phyloP scores from a whole-genome alignment of 23 red algal species.

The Agarophyton chilense region DNA sequence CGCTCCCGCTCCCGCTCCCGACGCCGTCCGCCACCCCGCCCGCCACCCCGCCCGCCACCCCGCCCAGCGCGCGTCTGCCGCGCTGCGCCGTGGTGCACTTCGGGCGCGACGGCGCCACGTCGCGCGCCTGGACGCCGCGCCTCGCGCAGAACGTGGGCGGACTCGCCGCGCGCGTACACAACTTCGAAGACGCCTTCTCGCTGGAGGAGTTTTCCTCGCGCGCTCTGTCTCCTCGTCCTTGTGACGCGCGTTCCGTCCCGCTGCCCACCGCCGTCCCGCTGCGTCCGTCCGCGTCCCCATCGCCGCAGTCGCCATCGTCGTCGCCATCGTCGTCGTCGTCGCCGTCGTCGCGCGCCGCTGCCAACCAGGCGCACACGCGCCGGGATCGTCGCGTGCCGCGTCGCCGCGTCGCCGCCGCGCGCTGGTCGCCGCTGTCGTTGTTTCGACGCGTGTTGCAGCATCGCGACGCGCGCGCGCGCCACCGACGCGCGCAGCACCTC shows the following conservation, averaged over 20 bases:
- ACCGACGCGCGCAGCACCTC: not conserved
- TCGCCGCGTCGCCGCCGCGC: not conserved
- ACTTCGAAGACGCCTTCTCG: slow-evolving; percentile 70
- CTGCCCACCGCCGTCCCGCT: not conserved
- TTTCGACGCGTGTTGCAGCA: not conserved
- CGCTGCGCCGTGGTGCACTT: slow-evolving; percentile 71
- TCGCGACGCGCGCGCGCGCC: not conserved
- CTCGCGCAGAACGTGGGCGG: slow-evolving; percentile 53
- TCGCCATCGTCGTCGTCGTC: not conserved
- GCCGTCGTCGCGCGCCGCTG: not conserved
- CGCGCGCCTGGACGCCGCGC: slow-evolving; percentile 37
- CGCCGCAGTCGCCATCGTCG: too few relatives aligned
- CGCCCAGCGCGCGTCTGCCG: slow-evolving; percentile 21
- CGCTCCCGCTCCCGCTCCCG: not conserved
- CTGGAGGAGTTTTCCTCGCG: slow-evolving; percentile 65
- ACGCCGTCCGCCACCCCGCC: not conserved
- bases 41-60: not conserved
- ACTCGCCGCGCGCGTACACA: slow-evolving; percentile 54
- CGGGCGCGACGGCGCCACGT: slow-evolving; percentile 40
- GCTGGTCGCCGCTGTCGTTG: not conserved
- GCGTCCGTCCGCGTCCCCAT: not conserved
- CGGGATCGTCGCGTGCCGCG: not conserved
- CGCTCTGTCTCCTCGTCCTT: too few relatives aligned
- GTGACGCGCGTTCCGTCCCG: too few relatives aligned
- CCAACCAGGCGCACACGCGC: too few relatives aligned